Base-by-base conservation (phyloP, 129 eudicot species). In the Artemisia tridentata region DNA sequence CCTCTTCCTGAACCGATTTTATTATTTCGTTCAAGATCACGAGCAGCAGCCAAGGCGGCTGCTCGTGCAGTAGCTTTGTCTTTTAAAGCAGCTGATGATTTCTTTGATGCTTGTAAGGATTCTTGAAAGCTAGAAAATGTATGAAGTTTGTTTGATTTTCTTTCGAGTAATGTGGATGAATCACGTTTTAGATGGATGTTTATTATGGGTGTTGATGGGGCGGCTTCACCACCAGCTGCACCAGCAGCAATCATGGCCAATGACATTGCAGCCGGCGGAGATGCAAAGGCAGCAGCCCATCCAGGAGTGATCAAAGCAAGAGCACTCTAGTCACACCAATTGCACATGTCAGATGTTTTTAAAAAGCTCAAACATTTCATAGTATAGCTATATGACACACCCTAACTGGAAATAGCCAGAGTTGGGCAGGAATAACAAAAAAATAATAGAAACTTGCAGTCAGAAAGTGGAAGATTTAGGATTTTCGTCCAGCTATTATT, bases 281-380 rank as follows among this genome's bases (percentile, higher is more conserved):
- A 92, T 51, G 98, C 98, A 85, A 92, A 92, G 73, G 96, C 86
- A 78, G 96, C 95, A 65, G 96, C 98, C 98, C 98, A 92, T 54
- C 80, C 86, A 31, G 98, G 96, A 77, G 96, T 79, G 71, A 86
- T 76, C 96, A 92, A 81, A 60, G 91, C 83, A 77, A 92, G 86
- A 77, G 96, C 95, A 84, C 89, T 85, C 98, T 91, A 65, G 68
- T 72, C 58, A 62, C 60, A 79, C 60, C 45, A 62, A 53, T 65
- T 69, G n/a, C 15, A 63, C 13, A 51, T 14, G 51, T 77, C 25
- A 63, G 60, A 52, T 60, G 15, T 7, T 47, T 68, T 60, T 14
- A 27, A 43, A 20, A 23, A 46, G 17, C 14, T 63, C 21, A 8
- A 13, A 63, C 8, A 31, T n/a, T n/a, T 63, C n/a, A 29, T 31